Evolutionary conservation across 768 basidiomycete species (phyloP), one percentile per base, ranked within the genome.

Genomic region (Pleurotus salmoneostramineus): DNA sequence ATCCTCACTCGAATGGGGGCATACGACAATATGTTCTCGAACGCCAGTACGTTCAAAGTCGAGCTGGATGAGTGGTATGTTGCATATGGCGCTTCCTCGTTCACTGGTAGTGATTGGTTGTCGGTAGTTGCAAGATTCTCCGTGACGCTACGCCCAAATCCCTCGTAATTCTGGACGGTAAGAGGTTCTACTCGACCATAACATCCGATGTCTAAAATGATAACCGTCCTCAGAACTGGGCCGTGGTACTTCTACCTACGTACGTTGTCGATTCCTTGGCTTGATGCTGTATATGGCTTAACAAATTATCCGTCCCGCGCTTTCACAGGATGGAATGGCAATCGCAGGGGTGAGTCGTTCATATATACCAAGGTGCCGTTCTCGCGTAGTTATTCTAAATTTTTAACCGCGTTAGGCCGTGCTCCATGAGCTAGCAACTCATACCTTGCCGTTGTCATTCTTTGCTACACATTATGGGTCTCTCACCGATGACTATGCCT

Each of bases 401-500:
- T 27, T 27, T 27, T 3, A 27, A 36, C 49, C 35, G 60, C 35
- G 17, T 21, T 59, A 90, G 88, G 92, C 96, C 7, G 97, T 98
- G 11, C 71, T 98, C 15, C 97, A 99, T 69, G 86, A 96, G 67
- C 81, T 99, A 12, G 93, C 97, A 1, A 97, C 95, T 0, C 92
- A 93, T 65, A 95, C 93, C 0, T 75, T 97, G 4, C 88, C 95
- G 8, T 74, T 98, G 31, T 89, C 92, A 1, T 97, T 98, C 77
- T 99, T 99, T 65, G 96, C 97, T 36, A 99, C 97, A 0, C 97
- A 99, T 71, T 99, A 98, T 63, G 94, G 94, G 3, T 91, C 94
- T 1, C 78, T 98, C 44, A 97, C 96, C 6, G 93, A 97, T 64
- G 96, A 98, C 68, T 98, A 90, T 68, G 81, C 82, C 2, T 93